phyloP scores from a whole-genome alignment of 2,329 filamentous ascomycete species.

The Macrophomina tecta region DNA sequence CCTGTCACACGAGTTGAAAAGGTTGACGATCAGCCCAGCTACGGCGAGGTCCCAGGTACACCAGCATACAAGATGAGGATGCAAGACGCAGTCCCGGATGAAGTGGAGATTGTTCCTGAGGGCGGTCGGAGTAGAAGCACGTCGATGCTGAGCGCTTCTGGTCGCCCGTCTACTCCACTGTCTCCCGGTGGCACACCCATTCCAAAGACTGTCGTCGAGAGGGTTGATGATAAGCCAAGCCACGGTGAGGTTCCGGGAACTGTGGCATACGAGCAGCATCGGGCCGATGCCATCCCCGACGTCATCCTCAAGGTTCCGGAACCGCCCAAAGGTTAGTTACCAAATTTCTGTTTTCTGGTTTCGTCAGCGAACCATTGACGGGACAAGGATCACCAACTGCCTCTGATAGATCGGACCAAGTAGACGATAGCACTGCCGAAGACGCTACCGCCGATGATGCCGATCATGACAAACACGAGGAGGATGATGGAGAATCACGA shows the following conservation, averaged over 20 bases:
- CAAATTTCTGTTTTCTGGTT: slow-evolving; percentile 42
- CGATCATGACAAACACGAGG: slow-evolving; percentile 31
- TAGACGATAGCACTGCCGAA: slow-evolving; percentile 43
- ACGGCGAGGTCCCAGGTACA: slow-evolving; percentile 65
- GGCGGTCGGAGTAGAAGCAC: slow-evolving; percentile 46
- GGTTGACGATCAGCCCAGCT: slow-evolving; percentile 62
- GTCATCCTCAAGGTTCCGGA: slow-evolving; percentile 58
- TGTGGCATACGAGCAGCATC: slow-evolving; percentile 60
- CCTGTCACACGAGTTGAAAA: slow-evolving; percentile 68
- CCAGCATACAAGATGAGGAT: slow-evolving; percentile 63
- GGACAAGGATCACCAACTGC: slow-evolving; percentile 64
- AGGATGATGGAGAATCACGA: slow-evolving; percentile 30
- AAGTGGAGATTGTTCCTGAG: slow-evolving; percentile 63
- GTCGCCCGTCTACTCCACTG: slow-evolving; percentile 54
- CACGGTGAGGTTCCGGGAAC: slow-evolving; percentile 69
- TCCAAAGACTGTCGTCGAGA: slow-evolving; percentile 66
- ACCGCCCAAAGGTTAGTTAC: slow-evolving; percentile 62
- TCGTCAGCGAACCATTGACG: slow-evolving; percentile 64
- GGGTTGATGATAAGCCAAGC: slow-evolving; percentile 62
- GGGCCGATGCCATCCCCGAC: slow-evolving; percentile 66
- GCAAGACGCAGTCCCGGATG: slow-evolving; percentile 67
- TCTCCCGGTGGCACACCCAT: slow-evolving; percentile 55
- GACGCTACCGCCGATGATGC: neutral
- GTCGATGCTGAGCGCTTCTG: slow-evolving; percentile 49
- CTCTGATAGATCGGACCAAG: slow-evolving; percentile 58